Evolutionary conservation across 2,329 filamentous ascomycete species (phyloP), one percentile per base, ranked within the genome.

Genomic region (Setomelanomma holmii): DNA sequence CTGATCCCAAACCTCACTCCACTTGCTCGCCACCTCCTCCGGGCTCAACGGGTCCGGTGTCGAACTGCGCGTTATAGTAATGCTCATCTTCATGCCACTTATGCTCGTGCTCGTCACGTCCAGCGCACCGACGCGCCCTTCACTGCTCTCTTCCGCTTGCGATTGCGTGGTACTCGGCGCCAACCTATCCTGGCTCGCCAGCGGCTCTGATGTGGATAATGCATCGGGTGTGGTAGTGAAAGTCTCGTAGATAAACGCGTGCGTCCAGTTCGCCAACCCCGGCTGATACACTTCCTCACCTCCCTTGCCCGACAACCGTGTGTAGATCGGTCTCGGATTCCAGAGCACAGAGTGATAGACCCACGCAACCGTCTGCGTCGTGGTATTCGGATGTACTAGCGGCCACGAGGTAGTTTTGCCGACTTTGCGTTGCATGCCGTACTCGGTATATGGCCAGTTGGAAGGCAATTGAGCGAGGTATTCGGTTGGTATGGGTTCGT

Each of bases 401-500:
- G 51, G 24, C 14, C 21, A 49, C 2, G 40, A 51, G 7, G 51
- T 45, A 23, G 20, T 46, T 12, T 17, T n/a, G 10, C 34, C 24
- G 1, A 34, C 14, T 19, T 10, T 44, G 5, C 46, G 17, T 2
- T 24, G 43, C 5, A 42, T 33, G 20, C 38, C 49, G 16, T 53
- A 54, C 4, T 7, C 16, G 10, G 55, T 56, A 19, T 61, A 61
- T 5, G 58, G 55, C 58, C 58, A 59, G 21, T 43, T 17, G 11
- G 17, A 4, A 4, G 54, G 56, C 5, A 58, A 4, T 33, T 62
- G 56, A 3, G 50, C 19, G 12, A 58, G 42, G 20, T 54, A 55
- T 19, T 50, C 14, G 8, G 54, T 42, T n/a, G 53, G 56, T 4
- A 51, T 21, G 10, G 40, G 19, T 8, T 7, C 6, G 14, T 16